These are phyloP conservation scores for Prunus campanulata DNA, from an alignment of 306 rosid species.

Conservation along the genomic window DNA sequence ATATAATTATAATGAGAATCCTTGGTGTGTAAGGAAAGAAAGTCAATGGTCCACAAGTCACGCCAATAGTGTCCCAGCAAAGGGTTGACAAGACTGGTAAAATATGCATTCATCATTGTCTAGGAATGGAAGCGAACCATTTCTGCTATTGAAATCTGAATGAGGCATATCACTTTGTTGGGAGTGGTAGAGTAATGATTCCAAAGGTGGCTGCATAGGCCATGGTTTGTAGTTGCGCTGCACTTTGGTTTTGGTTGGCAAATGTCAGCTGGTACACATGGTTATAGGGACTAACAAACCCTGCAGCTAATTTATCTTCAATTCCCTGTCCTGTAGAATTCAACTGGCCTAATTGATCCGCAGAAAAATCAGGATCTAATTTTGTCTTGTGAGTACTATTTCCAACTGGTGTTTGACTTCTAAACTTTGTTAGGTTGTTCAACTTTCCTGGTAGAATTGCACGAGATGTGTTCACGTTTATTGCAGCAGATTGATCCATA, in stretches of 20 bases:
- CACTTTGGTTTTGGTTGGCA: constrained; percentile 49
- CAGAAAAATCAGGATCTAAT: constrained; percentile 33
- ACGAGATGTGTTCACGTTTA: constrained; percentile 37
- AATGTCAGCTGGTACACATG: constrained; percentile 40
- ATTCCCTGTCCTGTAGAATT: constrained; percentile 46
- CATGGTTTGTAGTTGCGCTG: constrained; percentile 37
- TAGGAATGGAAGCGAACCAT: too few relatives aligned
- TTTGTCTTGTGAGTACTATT: constrained; percentile 31
- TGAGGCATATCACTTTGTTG: too few relatives aligned
- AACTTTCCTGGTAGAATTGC: constrained; percentile 27
- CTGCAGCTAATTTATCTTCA: constrained; percentile 37
- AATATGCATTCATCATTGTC: too few relatives aligned
- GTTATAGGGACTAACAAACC: constrained; percentile 31
- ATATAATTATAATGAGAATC: too few relatives aligned
- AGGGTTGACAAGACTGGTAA: too few relatives aligned
- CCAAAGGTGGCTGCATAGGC: constrained; percentile 64
- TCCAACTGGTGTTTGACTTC: constrained; percentile 31
- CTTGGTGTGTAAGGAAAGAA: too few relatives aligned
- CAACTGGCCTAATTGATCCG: constrained; percentile 33
- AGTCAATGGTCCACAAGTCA: too few relatives aligned
- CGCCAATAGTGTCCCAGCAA: too few relatives aligned
- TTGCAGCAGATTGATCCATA: constrained; percentile 27
- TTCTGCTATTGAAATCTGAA: too few relatives aligned
- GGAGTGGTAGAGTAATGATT: constrained; percentile 19
- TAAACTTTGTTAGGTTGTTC: constrained; percentile 21